A percentile compares a stretch with the other conserved stretches of the same genome.
These are phyloP conservation scores for Hypoxylon sp. DNA, from an alignment of 2,329 filamentous ascomycete genomes.

Conservation along the genomic window DNA sequence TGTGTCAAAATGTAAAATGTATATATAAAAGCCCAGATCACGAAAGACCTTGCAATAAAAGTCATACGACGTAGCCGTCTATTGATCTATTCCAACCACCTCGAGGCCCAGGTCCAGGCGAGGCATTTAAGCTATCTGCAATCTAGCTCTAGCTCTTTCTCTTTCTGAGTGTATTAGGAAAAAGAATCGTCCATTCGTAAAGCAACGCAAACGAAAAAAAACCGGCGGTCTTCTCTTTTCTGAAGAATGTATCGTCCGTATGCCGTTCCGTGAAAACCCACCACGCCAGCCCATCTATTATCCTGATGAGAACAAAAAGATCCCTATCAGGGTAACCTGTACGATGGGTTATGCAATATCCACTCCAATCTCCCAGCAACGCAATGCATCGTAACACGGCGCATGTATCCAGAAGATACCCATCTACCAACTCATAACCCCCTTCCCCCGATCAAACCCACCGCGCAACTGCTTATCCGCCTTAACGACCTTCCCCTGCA, in stretches of 20 bases:
- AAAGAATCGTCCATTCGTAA: constrained; percentile 6
- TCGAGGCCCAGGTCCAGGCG: neutral
- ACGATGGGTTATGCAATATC: constrained; percentile 8
- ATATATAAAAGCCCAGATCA: neutral
- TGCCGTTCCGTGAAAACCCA: constrained; percentile 9
- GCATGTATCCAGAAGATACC: neutral
- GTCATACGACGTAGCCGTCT: neutral
- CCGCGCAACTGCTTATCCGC: constrained; percentile 86
- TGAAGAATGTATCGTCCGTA: neutral
- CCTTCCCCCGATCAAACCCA: constrained; percentile 87
- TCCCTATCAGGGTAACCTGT: neutral
- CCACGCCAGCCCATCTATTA: constrained; percentile 11
- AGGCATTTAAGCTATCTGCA: neutral
- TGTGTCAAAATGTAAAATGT: too few relatives aligned
- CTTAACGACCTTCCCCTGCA: constrained; percentile 96
- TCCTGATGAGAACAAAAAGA: neutral
- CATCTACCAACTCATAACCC: constrained; percentile 85
- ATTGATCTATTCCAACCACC: neutral
- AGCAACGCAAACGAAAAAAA: constrained; percentile 9
- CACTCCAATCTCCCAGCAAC: neutral
- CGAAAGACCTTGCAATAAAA: neutral
- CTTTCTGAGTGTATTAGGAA: neutral
- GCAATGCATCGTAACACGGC: too few relatives aligned
- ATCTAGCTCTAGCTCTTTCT: neutral
- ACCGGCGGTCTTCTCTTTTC: constrained; percentile 8